Evolutionary conservation across 2,329 filamentous ascomycete species (phyloP).

Genomic region (Fulvia fulva): DNA sequence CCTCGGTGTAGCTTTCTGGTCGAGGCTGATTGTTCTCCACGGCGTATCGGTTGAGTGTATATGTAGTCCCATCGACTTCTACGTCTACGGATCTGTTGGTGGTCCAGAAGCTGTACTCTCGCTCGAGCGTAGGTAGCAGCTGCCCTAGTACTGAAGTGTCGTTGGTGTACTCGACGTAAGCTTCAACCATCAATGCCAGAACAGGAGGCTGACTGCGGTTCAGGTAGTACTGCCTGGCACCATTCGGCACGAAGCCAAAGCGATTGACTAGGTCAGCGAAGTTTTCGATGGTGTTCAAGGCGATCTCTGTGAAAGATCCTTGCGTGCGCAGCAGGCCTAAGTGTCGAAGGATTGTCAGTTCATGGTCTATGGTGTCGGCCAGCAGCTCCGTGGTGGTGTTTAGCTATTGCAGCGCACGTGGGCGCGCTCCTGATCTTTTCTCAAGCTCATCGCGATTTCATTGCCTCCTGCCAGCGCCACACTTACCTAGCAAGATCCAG

Average conservation of each 20-base stretch:
- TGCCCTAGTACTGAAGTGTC: conserved; percentile 58
- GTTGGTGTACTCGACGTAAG: conserved; percentile 62
- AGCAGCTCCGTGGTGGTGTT: not conserved
- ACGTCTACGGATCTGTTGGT: conserved; percentile 58
- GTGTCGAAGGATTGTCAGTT: conserved; percentile 38
- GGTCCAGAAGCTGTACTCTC: conserved; percentile 62
- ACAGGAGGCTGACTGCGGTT: conserved; percentile 66
- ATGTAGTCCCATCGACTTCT: conserved; percentile 41
- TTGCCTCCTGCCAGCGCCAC: no score
- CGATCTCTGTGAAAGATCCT: conserved; percentile 60
- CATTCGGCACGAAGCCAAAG: conserved; percentile 65
- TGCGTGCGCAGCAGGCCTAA: conserved; percentile 61
- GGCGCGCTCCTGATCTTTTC: not conserved
- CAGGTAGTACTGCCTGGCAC: conserved; percentile 63
- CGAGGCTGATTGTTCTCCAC: conserved; percentile 63
- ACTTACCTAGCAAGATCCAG: not conserved
- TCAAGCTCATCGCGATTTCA: conserved; percentile 59
- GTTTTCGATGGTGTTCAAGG: conserved; percentile 65
- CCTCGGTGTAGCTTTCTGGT: conserved; percentile 64
- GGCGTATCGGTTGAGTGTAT: conserved; percentile 57
- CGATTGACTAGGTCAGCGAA: conserved; percentile 63
- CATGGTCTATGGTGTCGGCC: not conserved
- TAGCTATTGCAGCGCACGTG: not conserved
- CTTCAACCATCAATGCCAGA: conserved; percentile 62
- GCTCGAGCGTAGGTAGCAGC: conserved; percentile 59